phyloP scores from a whole-genome alignment of 495 filamentous ascomycete genomes.

The Podospora appendiculata region DNA sequence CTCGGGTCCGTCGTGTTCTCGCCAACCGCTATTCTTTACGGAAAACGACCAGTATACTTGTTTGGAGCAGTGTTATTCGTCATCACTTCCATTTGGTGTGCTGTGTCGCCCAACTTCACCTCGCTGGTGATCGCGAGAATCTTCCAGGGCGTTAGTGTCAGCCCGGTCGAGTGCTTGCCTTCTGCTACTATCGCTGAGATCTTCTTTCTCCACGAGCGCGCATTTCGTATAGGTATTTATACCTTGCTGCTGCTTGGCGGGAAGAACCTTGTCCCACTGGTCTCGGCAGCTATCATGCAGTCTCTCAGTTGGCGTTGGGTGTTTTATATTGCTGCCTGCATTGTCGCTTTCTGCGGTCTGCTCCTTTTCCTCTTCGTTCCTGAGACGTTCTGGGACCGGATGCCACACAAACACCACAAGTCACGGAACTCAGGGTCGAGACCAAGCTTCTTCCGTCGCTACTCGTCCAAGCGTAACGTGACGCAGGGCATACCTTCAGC shows the following conservation, averaged over 20 bases:
- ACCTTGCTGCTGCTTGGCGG: conserved; percentile 83
- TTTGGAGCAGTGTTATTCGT: conserved; percentile 69
- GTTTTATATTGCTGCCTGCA: conserved; percentile 70
- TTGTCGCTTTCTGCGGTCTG: conserved; percentile 66
- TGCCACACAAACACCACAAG: conserved; percentile 51
- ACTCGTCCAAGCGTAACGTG: conserved; percentile 24
- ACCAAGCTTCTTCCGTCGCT: conserved; percentile 31
- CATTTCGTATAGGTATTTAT: conserved; percentile 93
- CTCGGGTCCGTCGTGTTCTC: conserved; percentile 76
- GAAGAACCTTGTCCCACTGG: conserved; percentile 85
- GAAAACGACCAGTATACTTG: conserved; percentile 90
- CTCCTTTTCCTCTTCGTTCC: conserved; percentile 88
- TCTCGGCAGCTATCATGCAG: conserved; percentile 80
- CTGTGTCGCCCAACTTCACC: conserved; percentile 66
- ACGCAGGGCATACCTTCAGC: not conserved
- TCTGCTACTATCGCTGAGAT: conserved; percentile 95
- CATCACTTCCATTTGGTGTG: conserved; percentile 77
- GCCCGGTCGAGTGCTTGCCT: conserved; percentile 88
- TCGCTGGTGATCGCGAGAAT: conserved; percentile 79
- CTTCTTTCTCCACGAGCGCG: conserved; percentile 91
- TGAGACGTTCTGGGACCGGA: conserved; percentile 94
- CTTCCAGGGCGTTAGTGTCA: conserved; percentile 80
- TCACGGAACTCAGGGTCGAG: conserved; percentile 21
- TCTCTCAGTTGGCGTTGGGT: conserved; percentile 83
- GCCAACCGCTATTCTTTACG: conserved; percentile 85